Evolutionary conservation across 306 rosid species (phyloP).

Genomic region (Cucumis hystrix): DNA sequence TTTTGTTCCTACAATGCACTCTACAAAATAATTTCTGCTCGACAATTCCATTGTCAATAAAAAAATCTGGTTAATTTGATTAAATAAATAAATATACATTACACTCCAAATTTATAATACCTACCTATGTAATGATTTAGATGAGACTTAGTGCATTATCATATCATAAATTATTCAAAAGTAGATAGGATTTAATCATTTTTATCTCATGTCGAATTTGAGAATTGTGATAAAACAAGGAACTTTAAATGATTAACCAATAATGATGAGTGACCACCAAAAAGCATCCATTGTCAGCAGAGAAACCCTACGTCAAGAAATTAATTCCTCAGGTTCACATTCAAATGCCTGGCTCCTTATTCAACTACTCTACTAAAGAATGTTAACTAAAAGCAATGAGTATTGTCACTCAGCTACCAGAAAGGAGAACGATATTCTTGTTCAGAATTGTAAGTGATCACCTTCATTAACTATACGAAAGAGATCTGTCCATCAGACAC

Average conservation of each 20-base stretch:
- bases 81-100: background rate
- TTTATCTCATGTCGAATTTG: background rate
- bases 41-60: background rate
- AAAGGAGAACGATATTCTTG: background rate
- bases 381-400: background rate
- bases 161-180: background rate
- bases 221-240: background rate
- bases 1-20: background rate
- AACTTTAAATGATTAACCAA: background rate
- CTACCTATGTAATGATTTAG: background rate
- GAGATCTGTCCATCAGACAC: conserved; percentile 9
- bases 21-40: background rate
- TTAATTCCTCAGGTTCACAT: background rate
- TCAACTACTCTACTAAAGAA: background rate
- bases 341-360: background rate
- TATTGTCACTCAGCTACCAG: background rate
- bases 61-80: background rate
- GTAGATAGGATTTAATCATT: background rate
- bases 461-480: background rate
- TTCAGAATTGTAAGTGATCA: background rate
- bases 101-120: background rate
- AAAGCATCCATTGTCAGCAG: background rate
- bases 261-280: background rate
- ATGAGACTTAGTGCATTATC: background rate
- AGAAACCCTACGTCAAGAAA: background rate